Percentiles rank a stretch among this genome's conserved stretches.
Conservation (phyloP, 2,329 filamentous ascomycete genomes). For the Rhinocladiella mackenziei region DNA sequence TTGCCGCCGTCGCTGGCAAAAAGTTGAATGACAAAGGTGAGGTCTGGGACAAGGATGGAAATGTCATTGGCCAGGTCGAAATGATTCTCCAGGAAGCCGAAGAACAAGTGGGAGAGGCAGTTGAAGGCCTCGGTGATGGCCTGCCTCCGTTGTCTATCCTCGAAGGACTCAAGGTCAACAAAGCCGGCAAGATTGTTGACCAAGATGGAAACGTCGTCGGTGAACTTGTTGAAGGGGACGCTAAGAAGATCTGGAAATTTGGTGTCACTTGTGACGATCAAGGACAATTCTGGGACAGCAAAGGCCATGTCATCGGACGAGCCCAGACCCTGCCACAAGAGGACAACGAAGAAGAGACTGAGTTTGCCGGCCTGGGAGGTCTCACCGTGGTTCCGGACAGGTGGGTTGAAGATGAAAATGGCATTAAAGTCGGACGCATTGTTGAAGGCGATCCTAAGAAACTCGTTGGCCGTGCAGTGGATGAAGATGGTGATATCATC, state of each 20-base stretch:
- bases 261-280: conserved; percentile 50
- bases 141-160: conserved; percentile 37
- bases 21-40: conserved; percentile 40
- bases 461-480: conserved; percentile 56
- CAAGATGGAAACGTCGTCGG: conserved; percentile 49
- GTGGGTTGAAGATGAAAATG: conserved; percentile 48
- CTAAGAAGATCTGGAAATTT: conserved; percentile 54
- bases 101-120: conserved; percentile 28
- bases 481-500: conserved; percentile 60
- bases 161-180: conserved; percentile 43
- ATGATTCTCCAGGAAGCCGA: conserved; percentile 40
- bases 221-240: conserved; percentile 58
- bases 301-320: conserved; percentile 60
- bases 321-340: conserved; percentile 46
- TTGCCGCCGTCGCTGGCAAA: conserved; percentile 33
- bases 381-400: conserved; percentile 47
- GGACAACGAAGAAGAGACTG: conserved; percentile 38
- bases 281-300: conserved; percentile 62
- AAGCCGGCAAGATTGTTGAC: conserved; percentile 43
- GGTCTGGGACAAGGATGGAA: conserved; percentile 47
- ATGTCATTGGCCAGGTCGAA: conserved; percentile 44
- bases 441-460: conserved; percentile 58
- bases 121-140: conserved; percentile 31
- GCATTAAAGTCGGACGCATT: conserved; percentile 48
- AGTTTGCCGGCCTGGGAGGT: conserved; percentile 45